These are phyloP conservation scores for Auricularia sp. DNA, from an alignment of 768 basidiomycete genomes.

Conservation along the genomic window DNA sequence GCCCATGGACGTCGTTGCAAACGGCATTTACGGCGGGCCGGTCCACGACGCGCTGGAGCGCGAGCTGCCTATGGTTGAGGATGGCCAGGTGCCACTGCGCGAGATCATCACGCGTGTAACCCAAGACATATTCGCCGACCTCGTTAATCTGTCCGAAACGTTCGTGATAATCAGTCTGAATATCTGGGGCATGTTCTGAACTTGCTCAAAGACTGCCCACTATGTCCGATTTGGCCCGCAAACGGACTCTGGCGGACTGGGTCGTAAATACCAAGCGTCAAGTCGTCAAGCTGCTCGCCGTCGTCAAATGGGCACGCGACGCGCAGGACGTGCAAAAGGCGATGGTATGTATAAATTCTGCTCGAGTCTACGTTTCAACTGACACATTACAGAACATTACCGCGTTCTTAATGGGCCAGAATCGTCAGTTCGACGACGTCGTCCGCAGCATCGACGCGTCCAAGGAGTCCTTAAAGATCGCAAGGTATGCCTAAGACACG, in stretches of 20 bases:
- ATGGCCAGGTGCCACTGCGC: constrained; percentile 64
- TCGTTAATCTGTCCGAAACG: constrained; percentile 81
- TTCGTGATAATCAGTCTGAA: constrained; percentile 27
- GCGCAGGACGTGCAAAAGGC: constrained; percentile 76
- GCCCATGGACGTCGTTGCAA: not conserved
- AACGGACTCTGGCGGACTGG: constrained; percentile 77
- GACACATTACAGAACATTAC: constrained; percentile 58
- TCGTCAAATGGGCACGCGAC: constrained; percentile 80
- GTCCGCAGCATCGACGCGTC: constrained; percentile 52
- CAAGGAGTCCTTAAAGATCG: constrained; percentile 60
- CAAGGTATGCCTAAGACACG: constrained; percentile 44
- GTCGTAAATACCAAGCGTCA: constrained; percentile 87
- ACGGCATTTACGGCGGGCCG: not conserved
- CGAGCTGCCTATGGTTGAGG: constrained; percentile 62
- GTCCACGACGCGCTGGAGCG: constrained; percentile 44
- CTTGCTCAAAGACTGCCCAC: constrained; percentile 49
- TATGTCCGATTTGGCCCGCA: constrained; percentile 72
- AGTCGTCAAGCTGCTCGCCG: constrained; percentile 78
- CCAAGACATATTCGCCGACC: constrained; percentile 72
- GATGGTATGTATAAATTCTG: constrained; percentile 42
- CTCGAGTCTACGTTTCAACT: not conserved
- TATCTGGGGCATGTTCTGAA: not conserved
- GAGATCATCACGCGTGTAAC: constrained; percentile 67
- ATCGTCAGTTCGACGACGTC: constrained; percentile 68
- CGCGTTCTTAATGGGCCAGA: constrained; percentile 77